A percentile compares a stretch with the other conserved stretches of the same genome.
Evolutionary conservation across 345 rosid species (phyloP).

Genomic region (Draba incana): DNA sequence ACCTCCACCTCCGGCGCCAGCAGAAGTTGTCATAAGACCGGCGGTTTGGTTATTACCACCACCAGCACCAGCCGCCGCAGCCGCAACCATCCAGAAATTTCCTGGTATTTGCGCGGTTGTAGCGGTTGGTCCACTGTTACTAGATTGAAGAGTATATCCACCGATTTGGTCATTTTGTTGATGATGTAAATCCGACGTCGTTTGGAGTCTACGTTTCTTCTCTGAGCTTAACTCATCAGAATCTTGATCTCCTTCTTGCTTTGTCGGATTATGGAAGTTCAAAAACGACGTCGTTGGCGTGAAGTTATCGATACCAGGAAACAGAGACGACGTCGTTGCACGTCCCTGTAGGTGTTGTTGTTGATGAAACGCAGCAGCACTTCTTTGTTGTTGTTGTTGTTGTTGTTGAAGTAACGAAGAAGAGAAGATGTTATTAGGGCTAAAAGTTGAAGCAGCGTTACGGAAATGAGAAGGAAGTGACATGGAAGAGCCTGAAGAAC

Average conservation of each 20-base stretch:
- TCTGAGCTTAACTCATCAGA: constrained; percentile 50
- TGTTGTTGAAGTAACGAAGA: constrained; percentile 36
- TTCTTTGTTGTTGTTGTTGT: constrained; percentile 25
- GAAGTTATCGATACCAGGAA: constrained; percentile 39
- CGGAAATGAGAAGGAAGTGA: constrained; percentile 86
- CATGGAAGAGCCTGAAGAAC: constrained; percentile 88
- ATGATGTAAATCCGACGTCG: constrained; percentile 38
- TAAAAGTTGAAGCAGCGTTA: constrained; percentile 61
- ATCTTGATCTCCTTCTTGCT: constrained; percentile 56
- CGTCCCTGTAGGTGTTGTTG: constrained; percentile 34
- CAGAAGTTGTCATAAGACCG: constrained; percentile 36
- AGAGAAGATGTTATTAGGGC: constrained; percentile 40
- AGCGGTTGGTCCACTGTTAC: constrained; percentile 50
- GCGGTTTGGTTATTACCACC: constrained; percentile 53
- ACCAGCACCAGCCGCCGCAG: constrained; percentile 41
- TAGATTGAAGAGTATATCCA: constrained; percentile 65
- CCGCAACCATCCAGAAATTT: constrained; percentile 90
- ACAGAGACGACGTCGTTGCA: constrained; percentile 41
- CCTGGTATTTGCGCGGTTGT: constrained; percentile 74
- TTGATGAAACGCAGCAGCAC: constrained; percentile 19
- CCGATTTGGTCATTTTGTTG: constrained; percentile 66
- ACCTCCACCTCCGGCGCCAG: too few relatives aligned
- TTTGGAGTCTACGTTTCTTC: constrained; percentile 67
- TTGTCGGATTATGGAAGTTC: constrained; percentile 74
- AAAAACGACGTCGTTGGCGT: constrained; percentile 60